Evolutionary conservation across 1,139 yeast species (phyloP).

Genomic region (Lipomyces yarrowii): DNA sequence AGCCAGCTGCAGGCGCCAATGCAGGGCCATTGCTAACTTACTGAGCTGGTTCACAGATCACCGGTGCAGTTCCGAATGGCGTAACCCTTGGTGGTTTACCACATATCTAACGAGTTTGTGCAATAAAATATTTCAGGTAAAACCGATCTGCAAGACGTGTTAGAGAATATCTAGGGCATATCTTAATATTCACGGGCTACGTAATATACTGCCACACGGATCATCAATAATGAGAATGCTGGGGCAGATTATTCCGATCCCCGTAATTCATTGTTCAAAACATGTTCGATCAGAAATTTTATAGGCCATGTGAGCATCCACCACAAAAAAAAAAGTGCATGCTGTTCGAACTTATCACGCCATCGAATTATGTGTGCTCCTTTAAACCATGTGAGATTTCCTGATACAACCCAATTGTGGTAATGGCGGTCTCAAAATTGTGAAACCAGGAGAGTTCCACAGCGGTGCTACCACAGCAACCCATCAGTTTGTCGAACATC

Average conservation of each 20-base stretch:
- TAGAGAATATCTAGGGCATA: too few species aligned
- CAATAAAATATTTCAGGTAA: background rate
- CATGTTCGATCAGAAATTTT: background rate
- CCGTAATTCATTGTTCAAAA: background rate
- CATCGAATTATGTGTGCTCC: background rate
- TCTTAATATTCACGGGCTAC: too few species aligned
- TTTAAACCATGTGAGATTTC: background rate
- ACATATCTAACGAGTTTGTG: too few species aligned
- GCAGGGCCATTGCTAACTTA: background rate
- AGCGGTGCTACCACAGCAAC: background rate
- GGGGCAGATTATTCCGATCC: too few species aligned
- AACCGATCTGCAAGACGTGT: background rate
- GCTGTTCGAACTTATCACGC: background rate
- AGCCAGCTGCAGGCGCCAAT: background rate
- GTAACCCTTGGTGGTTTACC: background rate
- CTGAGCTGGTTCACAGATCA: background rate
- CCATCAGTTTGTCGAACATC: background rate
- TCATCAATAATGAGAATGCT: too few species aligned
- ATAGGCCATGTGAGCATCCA: background rate
- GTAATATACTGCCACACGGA: too few species aligned
- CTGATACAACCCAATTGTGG: background rate
- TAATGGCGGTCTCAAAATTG: background rate
- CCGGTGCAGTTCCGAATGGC: background rate
- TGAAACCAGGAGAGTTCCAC: background rate
- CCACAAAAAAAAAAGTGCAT: too few species aligned